Evolutionary conservation across 176 grass and related monocot genomes (phyloP).

Genomic region (Aechmea fasciata): DNA sequence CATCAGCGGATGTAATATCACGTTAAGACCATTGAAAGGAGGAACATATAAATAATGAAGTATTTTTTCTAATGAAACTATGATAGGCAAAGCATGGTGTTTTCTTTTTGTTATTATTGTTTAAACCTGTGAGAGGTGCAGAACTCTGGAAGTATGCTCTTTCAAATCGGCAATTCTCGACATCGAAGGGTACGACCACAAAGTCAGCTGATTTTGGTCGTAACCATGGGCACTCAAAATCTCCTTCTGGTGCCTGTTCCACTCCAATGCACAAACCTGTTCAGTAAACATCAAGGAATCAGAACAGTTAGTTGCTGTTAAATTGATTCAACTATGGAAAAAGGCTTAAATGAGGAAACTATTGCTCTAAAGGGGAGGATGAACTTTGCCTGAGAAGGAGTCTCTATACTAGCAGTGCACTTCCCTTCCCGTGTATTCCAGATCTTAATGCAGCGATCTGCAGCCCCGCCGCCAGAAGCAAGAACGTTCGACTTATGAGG

Average conservation of each 20-base stretch:
- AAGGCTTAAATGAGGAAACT: not conserved
- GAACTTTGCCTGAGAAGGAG: slow-evolving; percentile 22
- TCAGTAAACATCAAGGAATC: not conserved
- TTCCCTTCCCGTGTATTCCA: slow-evolving; percentile 25
- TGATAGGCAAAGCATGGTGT: no score
- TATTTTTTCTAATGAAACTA: not conserved
- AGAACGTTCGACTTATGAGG: slow-evolving; percentile 23
- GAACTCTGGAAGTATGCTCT: slow-evolving; percentile 29
- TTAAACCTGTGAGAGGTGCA: slow-evolving; percentile 33
- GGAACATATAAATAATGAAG: not conserved
- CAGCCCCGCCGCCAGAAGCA: slow-evolving; percentile 26
- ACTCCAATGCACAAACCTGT: slow-evolving; percentile 35
- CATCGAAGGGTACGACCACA: slow-evolving; percentile 36
- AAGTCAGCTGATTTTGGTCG: slow-evolving; percentile 16
- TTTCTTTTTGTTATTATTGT: not conserved
- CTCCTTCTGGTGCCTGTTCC: slow-evolving; percentile 39
- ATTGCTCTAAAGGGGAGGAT: not conserved
- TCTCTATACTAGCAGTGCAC: slow-evolving; percentile 20
- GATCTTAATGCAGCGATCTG: slow-evolving; percentile 27
- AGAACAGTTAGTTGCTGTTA: not conserved
- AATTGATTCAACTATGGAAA: not conserved
- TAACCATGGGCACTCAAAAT: slow-evolving; percentile 35
- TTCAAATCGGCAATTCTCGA: slow-evolving; percentile 30
- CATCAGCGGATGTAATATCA: not conserved
- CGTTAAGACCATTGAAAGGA: not conserved